Evolutionary conservation across 2,329 filamentous ascomycete genomes (phyloP), one percentile per base, ranked within the genome.

Genomic region (Cercospora brassicicola): DNA sequence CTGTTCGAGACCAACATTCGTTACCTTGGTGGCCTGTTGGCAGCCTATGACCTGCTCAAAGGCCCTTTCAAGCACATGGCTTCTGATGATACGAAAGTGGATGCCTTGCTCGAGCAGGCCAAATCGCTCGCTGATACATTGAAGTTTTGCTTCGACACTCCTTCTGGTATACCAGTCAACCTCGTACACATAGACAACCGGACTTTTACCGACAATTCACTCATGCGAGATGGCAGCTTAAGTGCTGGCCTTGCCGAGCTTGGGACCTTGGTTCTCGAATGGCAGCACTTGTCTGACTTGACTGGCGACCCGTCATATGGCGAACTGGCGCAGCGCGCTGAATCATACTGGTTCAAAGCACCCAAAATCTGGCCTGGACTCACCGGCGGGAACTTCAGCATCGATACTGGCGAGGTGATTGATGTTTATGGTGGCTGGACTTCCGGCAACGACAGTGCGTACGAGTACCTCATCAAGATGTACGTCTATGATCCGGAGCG

Each of bases 391-490:
- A 81, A 86, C 59, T 85, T 96, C 45, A 83, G 88, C 72, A 84
- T 92, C 69, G 76, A 81, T 1, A 88, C 86, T 3, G 93, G 93
- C 20, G 74, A 82, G 7, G 94, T 96, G 73, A 72, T 86, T 13
- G 87, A 94, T 75, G 85, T 85, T 26, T 75, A 72, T 1, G 92
- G 93, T 62, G 90, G 91, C 55, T 96, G 92, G 92, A 86, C 87
- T 45, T 92, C 90, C 61, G 90, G 91, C 6, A 86, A 86, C 31
- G 92, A 96, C 78, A 92, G 89, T 53, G 96, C 90, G 81, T 96
- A 96, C 81, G 92, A 96, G 80, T 96, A 96, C 75, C 86, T 96
- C 33, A 90, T 96, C 79, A 96, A 96, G 83, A 94, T 95, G 91
- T 96, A 89, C 74, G 79, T 94, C 64, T 96, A 96, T 78, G 90